Evolutionary conservation across 78 protist genomes (phyloP), one percentile per base, ranked within the genome.

Genomic region (Bigelowiella natans): DNA sequence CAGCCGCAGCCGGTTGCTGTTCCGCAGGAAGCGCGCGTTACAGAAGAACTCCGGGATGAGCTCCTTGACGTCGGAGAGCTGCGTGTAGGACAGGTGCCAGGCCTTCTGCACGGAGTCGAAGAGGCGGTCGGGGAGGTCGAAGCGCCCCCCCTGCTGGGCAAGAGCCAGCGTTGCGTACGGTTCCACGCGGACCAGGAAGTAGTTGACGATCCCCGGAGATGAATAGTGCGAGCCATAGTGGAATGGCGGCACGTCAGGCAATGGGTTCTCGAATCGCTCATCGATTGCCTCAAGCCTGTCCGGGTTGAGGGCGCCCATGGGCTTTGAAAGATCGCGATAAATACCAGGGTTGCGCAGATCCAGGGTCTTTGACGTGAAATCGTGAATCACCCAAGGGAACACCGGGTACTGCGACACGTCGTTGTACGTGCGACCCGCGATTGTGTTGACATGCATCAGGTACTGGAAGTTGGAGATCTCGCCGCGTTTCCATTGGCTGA

Each of bases 221-320:
- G 96, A 94, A 89, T 97, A 97, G 94, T 97, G 99, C 3, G 97
- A 95, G 30, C 98, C 99, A 88, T 95, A 97, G 30, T 97, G 95
- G 91, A 95, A 98, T 37, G 96, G 96, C 63, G 91, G 91, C 34
- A 40, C 30, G 83, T 0, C 34, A 18, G 36, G 40, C 38, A 0
- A 37, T 0, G 0, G 28, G 73, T 2, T 0, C 11, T 86, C 86
- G 93, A 84, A 96, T 28, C 96, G 92, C 88, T 93, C 96, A 0
- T n/a, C 30, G 88, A 96, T 88, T 73, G 37, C 38, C 36, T 38
- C 88, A 28, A 90, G 91, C 29, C 96, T 92, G 11, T 29, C 82
- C 0, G 92, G 39, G 85, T 90, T 39, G 0, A 91, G 94, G 1
- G 97, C 97, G 28, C 99, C 99, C 90, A 98, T 94, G 28, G 99